Evolutionary conservation across 805 yeast species (phyloP).

Genomic region (Starmera caribaea): DNA sequence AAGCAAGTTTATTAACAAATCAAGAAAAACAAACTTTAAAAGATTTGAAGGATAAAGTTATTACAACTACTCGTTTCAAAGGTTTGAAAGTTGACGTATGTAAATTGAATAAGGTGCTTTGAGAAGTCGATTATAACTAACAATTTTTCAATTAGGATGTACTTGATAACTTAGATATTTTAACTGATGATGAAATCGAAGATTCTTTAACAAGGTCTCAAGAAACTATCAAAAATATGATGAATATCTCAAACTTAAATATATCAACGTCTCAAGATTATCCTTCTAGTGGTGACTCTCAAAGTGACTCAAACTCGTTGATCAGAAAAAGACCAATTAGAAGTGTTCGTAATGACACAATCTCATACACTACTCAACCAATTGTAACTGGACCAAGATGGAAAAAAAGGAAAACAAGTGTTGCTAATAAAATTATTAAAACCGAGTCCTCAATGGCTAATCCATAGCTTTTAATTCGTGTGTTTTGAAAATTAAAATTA

Average conservation of each 20-base stretch:
- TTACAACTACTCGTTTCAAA: background rate
- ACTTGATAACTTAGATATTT: background rate
- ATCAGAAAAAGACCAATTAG: background rate
- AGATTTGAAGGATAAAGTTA: background rate
- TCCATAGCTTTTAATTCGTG: no score
- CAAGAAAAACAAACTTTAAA: background rate
- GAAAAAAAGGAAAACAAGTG: constrained; percentile 1
- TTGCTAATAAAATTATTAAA: background rate
- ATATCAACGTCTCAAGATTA: background rate
- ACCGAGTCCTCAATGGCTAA: no score
- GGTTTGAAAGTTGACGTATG: background rate
- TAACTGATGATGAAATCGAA: background rate
- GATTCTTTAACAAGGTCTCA: background rate
- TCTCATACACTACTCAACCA: background rate
- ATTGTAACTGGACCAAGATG: background rate
- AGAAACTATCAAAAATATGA: background rate
- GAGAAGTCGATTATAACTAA: background rate
- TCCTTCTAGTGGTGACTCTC: background rate
- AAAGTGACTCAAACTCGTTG: background rate
- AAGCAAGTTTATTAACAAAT: background rate
- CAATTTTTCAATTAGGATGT: background rate
- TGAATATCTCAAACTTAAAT: background rate
- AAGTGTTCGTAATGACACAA: background rate
- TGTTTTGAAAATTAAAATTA: no score
- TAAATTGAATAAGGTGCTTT: no score